These are phyloP conservation scores for Aurantiochytrium sp. DNA, from an alignment of 108 stramenopile genomes.

Conservation along the genomic window DNA sequence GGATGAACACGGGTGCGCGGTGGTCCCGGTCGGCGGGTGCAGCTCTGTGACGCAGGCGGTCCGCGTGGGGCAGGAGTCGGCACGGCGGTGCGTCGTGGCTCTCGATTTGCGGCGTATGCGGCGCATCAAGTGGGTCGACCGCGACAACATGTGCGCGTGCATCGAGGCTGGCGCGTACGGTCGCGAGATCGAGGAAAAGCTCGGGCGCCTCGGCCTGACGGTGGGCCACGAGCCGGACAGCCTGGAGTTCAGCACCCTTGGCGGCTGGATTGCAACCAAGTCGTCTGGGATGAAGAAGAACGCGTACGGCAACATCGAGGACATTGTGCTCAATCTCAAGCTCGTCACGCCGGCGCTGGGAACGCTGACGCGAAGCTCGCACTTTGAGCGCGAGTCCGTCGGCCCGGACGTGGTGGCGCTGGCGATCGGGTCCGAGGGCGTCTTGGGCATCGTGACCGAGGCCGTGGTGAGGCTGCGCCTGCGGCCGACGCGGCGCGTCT, in stretches of 20 bases:
- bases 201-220: conserved; percentile 73
- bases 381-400: conserved; percentile 67
- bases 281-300: conserved; percentile 92
- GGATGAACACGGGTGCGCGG: conserved; percentile 58
- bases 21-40: conserved; percentile 90
- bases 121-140: conserved; percentile 70
- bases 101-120: conserved; percentile 72
- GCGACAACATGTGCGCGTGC: conserved; percentile 74
- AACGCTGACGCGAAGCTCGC: background rate
- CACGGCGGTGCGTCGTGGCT: conserved; percentile 67
- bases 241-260: conserved; percentile 87
- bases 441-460: conserved; percentile 77
- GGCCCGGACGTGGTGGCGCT: conserved; percentile 71
- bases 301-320: conserved; percentile 91
- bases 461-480: conserved; percentile 79
- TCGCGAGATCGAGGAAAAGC: conserved; percentile 58
- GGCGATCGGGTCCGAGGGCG: conserved; percentile 86
- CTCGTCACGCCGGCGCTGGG: conserved; percentile 63
- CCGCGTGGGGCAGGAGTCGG: conserved; percentile 65
- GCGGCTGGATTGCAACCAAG: conserved; percentile 93
- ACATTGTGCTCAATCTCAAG: conserved; percentile 75
- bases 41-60: conserved; percentile 81
- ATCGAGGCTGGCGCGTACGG: conserved; percentile 85
- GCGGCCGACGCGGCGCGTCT: conserved; percentile 59
- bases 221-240: conserved; percentile 93